Percentiles rank a stretch among this genome's conserved stretches.
Conservation (phyloP, 192 early-diverging fungal species). For the Umbelopsis vinacea region DNA sequence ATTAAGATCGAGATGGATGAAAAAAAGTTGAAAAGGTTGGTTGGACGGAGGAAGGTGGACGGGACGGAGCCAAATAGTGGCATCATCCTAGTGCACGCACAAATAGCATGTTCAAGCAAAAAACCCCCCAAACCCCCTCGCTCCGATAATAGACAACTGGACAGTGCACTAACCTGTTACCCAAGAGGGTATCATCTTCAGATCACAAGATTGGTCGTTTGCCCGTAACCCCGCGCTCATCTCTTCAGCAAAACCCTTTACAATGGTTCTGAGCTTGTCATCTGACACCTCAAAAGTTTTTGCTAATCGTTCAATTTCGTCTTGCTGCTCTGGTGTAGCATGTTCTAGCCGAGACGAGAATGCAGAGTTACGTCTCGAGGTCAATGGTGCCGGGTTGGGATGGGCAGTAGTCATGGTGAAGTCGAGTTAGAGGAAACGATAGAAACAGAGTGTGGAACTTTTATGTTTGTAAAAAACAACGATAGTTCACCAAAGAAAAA, state of each 20-base stretch:
- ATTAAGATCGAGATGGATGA: background rate
- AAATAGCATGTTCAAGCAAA: background rate
- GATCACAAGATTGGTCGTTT: slow-evolving; percentile 35
- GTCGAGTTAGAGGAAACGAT: background rate
- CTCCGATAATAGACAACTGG: background rate
- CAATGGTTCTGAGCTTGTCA: slow-evolving; percentile 38
- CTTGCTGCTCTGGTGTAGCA: slow-evolving; percentile 25
- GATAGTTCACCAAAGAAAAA: background rate
- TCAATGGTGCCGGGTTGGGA: background rate
- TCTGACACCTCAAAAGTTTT: slow-evolving; percentile 11
- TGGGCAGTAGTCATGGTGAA: background rate
- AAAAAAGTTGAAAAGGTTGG: background rate
- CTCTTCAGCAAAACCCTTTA: slow-evolving; percentile 51
- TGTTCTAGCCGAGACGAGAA: background rate
- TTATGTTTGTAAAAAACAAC: background rate
- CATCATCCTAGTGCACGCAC: no score
- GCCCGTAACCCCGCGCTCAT: slow-evolving; percentile 54
- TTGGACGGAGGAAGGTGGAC: background rate
- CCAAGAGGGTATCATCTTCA: slow-evolving; percentile 90
- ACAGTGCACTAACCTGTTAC: slow-evolving; percentile 58
- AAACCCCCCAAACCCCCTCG: no score
- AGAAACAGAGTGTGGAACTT: background rate
- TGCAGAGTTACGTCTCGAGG: background rate
- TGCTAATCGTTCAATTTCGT: slow-evolving; percentile 3
- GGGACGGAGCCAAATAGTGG: background rate